Conservation (phyloP, 179 eudicot genomes). For the Patellifolia procumbens region DNA sequence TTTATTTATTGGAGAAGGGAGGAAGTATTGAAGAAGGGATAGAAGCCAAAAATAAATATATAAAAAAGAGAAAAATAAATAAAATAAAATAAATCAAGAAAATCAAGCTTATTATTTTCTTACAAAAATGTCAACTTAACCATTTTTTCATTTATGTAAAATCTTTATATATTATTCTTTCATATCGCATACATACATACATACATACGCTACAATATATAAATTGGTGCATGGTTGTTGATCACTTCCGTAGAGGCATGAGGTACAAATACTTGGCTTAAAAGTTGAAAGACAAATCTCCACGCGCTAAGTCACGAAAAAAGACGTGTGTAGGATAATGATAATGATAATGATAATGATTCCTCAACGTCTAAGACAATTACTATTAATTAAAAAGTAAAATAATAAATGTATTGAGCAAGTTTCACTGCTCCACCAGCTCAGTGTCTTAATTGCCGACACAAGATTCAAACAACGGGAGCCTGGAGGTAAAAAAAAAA, state of each 20-base stretch:
- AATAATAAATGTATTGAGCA: background rate
- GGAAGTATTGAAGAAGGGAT: too few relatives aligned
- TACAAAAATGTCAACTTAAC: too few relatives aligned
- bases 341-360: slow-evolving; percentile 35
- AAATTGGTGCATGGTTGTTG: slow-evolving; percentile 15
- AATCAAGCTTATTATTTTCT: too few relatives aligned
- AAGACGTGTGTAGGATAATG: slow-evolving; percentile 28
- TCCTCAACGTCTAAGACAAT: slow-evolving; percentile 4
- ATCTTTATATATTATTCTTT: background rate
- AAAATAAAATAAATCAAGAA: too few relatives aligned
- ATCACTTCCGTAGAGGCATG: too few relatives aligned
- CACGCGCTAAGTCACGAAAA: slow-evolving; percentile 21
- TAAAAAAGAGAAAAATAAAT: too few relatives aligned
- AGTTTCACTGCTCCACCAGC: slow-evolving; percentile 17
- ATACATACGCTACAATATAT: background rate
- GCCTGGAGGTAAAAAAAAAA: background rate
- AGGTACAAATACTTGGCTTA: slow-evolving; percentile 17
- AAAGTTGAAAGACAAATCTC: slow-evolving; percentile 14
- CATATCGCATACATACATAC: background rate
- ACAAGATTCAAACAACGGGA: background rate
- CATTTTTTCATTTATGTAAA: too few relatives aligned
- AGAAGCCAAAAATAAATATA: too few relatives aligned
- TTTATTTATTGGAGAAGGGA: too few relatives aligned
- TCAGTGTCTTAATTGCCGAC: slow-evolving; percentile 18
- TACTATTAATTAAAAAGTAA: background rate